Conservation (phyloP, 495 filamentous ascomycete species). For the Penicillium turbatum region DNA sequence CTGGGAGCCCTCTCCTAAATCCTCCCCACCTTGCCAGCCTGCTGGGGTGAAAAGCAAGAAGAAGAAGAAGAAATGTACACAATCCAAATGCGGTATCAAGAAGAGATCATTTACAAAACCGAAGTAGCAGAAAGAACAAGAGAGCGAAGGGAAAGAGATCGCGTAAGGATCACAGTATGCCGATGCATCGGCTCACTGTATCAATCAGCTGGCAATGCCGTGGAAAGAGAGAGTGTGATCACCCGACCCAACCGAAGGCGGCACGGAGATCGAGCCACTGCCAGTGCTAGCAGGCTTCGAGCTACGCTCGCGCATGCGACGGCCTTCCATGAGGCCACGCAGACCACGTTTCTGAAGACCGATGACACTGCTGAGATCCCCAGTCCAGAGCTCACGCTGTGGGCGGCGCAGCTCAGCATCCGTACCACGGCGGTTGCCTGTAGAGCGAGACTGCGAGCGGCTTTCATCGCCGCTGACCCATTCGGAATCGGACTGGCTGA, state of each 20-base stretch:
- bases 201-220: slow-evolving; percentile 17
- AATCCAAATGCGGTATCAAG: slow-evolving; percentile 1
- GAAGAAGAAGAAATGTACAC: slow-evolving; percentile 7
- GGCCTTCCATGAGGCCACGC: slow-evolving; percentile 90
- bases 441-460: slow-evolving; percentile 15
- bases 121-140: neutral
- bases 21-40: slow-evolving; percentile 17
- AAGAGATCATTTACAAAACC: neutral
- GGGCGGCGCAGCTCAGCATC: slow-evolving; percentile 28
- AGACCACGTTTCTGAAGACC: slow-evolving; percentile 91
- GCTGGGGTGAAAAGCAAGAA: slow-evolving; percentile 15
- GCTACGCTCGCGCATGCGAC: slow-evolving; percentile 73
- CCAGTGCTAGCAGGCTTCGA: slow-evolving; percentile 31
- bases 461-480: slow-evolving; percentile 25
- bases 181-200: neutral
- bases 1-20: neutral
- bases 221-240: slow-evolving; percentile 20
- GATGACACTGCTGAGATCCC: slow-evolving; percentile 88
- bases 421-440: slow-evolving; percentile 32
- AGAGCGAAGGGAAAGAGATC: neutral
- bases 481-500: slow-evolving; percentile 43
- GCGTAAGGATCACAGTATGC: neutral
- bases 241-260: slow-evolving; percentile 11
- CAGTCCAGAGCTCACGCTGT: slow-evolving; percentile 66
- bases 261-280: slow-evolving; percentile 19